Conservation (phyloP, 192 early-diverging fungal genomes). For the Funneliformis geosporum region DNA sequence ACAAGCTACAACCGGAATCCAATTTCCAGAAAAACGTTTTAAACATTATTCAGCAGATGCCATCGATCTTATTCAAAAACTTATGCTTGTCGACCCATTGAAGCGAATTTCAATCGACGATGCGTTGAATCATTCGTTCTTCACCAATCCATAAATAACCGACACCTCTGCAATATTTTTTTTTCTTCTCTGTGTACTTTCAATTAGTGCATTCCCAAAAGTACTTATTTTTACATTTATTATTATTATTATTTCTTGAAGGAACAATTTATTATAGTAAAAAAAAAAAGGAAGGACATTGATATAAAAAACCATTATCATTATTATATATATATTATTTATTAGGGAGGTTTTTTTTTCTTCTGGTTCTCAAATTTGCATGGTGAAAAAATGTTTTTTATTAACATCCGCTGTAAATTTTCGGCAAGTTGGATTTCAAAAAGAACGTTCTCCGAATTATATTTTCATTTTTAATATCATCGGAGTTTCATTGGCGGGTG, state of each 20-base stretch:
- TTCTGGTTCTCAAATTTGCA: no score
- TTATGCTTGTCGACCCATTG: constrained; percentile 4
- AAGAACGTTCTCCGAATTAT: no score
- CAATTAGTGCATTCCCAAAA: background rate
- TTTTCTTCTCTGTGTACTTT: background rate
- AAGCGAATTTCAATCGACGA: constrained; percentile 25
- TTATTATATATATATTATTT: no score
- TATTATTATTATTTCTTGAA: background rate
- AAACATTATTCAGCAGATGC: constrained; percentile 7
- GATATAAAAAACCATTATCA: background rate
- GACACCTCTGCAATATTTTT: background rate
- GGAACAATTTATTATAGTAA: background rate
- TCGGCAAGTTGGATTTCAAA: no score
- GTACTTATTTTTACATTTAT: background rate
- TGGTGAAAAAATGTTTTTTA: no score
- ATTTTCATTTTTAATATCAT: no score
- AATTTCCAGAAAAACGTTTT: constrained; percentile 16
- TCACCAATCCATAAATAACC: background rate
- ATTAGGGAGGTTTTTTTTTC: no score
- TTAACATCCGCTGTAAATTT: no score
- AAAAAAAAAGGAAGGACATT: background rate
- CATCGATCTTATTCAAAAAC: constrained; percentile 20
- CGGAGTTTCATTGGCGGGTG: no score
- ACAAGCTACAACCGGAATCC: background rate
- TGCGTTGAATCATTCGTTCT: constrained; percentile 25